Evolutionary conservation across 768 basidiomycete genomes (phyloP).

Genomic region (Arthromyces matolae): DNA sequence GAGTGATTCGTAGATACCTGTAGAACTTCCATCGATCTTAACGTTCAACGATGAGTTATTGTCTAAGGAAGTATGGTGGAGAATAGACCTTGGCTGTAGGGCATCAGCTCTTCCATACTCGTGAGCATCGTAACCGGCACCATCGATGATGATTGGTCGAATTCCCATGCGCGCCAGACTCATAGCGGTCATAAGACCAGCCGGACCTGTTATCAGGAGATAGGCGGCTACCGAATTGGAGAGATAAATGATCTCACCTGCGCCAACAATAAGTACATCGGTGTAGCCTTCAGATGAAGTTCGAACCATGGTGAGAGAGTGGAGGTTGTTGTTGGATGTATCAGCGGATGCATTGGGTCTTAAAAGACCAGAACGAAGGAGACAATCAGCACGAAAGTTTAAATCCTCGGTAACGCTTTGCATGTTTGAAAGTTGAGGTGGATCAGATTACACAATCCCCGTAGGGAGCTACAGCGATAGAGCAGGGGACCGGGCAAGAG

Average conservation of each 20-base stretch:
- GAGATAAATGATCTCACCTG: constrained; percentile 4
- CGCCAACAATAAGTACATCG: constrained; percentile 16
- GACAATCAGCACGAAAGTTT: neutral
- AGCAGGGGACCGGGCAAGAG: neutral
- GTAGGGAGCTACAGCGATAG: constrained; percentile 1
- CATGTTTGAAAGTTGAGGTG: constrained; percentile 9
- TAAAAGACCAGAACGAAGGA: constrained; percentile 2
- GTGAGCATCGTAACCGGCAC: constrained; percentile 13
- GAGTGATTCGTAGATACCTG: too few relatives aligned
- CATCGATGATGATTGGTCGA: constrained; percentile 12
- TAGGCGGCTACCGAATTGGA: neutral
- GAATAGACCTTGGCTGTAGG: constrained; percentile 10
- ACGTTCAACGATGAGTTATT: neutral
- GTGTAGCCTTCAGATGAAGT: constrained; percentile 8
- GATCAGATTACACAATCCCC: constrained; percentile 6
- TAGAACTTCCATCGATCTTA: constrained; percentile 15
- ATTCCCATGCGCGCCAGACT: constrained; percentile 14
- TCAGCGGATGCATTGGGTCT: neutral
- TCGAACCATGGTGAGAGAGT: constrained; percentile 8
- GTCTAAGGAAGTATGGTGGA: neutral
- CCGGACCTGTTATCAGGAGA: constrained; percentile 4
- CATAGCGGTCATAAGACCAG: constrained; percentile 16
- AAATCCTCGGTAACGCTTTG: constrained; percentile 11
- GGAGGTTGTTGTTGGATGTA: neutral
- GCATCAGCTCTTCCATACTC: constrained; percentile 16